Percentiles rank a stretch among this genome's conserved stretches.
These are phyloP conservation scores for Vigna reflexopilosa DNA, from an alignment of 306 rosid species.

Conservation along the genomic window DNA sequence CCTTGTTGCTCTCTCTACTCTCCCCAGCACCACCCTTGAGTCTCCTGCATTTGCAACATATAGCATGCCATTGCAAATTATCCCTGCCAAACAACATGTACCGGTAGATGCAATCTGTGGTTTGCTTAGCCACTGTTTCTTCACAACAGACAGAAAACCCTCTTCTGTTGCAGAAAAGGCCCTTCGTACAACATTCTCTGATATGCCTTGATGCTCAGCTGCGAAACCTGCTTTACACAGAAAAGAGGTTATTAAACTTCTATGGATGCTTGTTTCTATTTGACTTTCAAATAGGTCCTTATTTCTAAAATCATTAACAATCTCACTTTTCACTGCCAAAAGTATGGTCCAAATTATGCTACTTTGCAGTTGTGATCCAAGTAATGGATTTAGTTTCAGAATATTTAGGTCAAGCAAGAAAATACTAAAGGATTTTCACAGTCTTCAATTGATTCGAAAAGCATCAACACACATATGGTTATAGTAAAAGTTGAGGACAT, in stretches of 20 bases:
- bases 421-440: not conserved
- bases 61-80: conserved; percentile 66
- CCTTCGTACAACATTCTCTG: conserved; percentile 68
- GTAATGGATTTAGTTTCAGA: conserved; percentile 1
- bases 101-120: conserved; percentile 82
- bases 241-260: not conserved
- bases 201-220: conserved; percentile 61
- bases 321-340: not conserved
- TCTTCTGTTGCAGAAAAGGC: conserved; percentile 79
- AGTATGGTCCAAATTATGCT: not conserved
- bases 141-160: conserved; percentile 71
- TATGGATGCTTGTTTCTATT: not conserved
- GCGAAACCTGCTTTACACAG: conserved; percentile 60
- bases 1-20: conserved; percentile 63
- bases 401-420: not conserved
- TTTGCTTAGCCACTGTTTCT: conserved; percentile 66
- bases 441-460: conserved; percentile 19
- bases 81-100: conserved; percentile 82
- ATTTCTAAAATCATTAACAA: not conserved
- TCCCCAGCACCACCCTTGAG: conserved; percentile 77
- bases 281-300: not conserved
- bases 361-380: not conserved
- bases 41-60: conserved; percentile 85
- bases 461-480: not conserved
- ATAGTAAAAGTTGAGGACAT: conserved; percentile 43